A percentile compares a stretch with the other conserved stretches of the same genome.
Evolutionary conservation across 805 yeast genomes (phyloP).

Genomic region (Crinitomyces ghanaensis): DNA sequence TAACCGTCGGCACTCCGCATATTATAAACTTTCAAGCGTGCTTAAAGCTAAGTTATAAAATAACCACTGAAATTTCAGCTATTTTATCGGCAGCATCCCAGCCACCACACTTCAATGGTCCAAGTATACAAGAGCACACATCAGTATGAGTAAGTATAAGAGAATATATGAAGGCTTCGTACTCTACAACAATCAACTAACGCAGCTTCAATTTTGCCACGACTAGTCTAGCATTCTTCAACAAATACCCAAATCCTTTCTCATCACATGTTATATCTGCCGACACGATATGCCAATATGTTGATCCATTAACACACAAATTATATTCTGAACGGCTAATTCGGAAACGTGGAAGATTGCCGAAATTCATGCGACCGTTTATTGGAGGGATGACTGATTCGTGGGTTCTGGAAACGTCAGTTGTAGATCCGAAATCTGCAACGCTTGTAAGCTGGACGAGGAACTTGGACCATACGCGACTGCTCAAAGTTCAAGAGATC

Average conservation of each 20-base stretch:
- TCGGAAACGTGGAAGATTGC: slow-evolving; percentile 69
- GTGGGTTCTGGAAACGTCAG: slow-evolving; percentile 72
- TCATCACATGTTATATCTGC: slow-evolving; percentile 75
- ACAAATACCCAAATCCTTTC: slow-evolving; percentile 64
- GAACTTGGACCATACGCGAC: slow-evolving; percentile 71
- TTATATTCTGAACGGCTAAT: slow-evolving; percentile 64
- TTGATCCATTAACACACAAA: slow-evolving; percentile 53
- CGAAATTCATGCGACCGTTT: slow-evolving; percentile 66
- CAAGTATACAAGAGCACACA: neutral
- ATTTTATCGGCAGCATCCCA: too few species aligned
- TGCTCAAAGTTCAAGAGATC: slow-evolving; percentile 70
- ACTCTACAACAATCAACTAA: neutral
- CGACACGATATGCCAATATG: slow-evolving; percentile 55
- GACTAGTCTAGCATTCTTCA: slow-evolving; percentile 66
- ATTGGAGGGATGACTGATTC: slow-evolving; percentile 58
- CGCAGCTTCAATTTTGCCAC: slow-evolving; percentile 46
- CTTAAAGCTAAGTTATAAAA: too few species aligned
- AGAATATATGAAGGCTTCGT: neutral
- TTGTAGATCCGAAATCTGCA: slow-evolving; percentile 50
- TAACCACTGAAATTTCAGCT: too few species aligned
- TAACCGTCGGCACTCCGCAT: too few species aligned
- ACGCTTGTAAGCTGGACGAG: slow-evolving; percentile 60
- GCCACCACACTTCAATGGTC: too few species aligned
- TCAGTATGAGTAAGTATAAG: slow-evolving; percentile 3
- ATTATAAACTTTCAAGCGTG: too few species aligned